phyloP scores from a whole-genome alignment of 768 basidiomycete genomes.

The Rhodotorula diobovata region DNA sequence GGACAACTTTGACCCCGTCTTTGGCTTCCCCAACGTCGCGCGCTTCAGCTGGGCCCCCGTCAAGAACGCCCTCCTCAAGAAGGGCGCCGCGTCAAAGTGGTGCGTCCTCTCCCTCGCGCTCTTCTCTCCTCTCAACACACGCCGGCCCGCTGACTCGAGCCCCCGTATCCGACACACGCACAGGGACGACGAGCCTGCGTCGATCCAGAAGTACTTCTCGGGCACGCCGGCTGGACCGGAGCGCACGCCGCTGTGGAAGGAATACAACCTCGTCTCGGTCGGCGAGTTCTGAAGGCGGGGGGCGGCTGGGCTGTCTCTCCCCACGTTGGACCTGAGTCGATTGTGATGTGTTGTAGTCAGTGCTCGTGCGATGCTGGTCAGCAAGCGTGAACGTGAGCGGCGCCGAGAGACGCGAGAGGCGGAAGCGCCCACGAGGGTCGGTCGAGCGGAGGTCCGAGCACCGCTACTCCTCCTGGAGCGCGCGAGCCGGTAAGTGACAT shows the following conservation, averaged over 20 bases:
- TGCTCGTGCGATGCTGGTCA: no score
- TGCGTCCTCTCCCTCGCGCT: conserved; percentile 44
- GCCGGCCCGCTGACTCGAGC: not conserved
- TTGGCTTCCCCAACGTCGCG: conserved; percentile 83
- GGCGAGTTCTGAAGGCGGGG: conserved; percentile 28
- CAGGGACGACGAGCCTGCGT: conserved; percentile 41
- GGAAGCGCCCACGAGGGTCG: no score
- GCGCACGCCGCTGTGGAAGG: conserved; percentile 39
- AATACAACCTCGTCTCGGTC: conserved; percentile 38
- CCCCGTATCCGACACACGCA: no score
- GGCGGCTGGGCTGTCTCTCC: no score
- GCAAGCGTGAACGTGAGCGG: no score
- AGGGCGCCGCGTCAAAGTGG: conserved; percentile 77
- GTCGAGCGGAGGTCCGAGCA: no score
- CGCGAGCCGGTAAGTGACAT: no score
- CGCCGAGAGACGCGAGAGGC: no score
- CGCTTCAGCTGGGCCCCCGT: conserved; percentile 96
- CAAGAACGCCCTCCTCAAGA: conserved; percentile 73
- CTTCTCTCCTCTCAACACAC: not conserved
- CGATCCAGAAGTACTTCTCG: conserved; percentile 42
- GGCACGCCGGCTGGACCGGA: conserved; percentile 4
- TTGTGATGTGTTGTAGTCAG: no score
- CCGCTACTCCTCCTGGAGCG: no score
- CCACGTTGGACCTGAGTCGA: no score
- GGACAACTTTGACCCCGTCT: conserved; percentile 70